These are phyloP conservation scores for Populus simonii DNA, from an alignment of 345 rosid species.

Conservation along the genomic window DNA sequence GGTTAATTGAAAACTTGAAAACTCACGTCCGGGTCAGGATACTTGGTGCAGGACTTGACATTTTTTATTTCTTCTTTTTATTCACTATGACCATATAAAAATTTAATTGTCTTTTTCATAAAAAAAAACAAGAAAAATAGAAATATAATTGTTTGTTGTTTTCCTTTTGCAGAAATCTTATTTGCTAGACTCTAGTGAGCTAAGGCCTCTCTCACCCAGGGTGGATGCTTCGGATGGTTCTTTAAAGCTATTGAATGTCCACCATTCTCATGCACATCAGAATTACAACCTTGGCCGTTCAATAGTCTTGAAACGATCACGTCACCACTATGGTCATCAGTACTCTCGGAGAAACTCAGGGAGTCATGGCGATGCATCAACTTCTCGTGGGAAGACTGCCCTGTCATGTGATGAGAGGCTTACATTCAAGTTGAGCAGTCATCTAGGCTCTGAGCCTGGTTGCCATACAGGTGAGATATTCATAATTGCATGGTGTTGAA, in stretches of 20 bases:
- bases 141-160: neutral
- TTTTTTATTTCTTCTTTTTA: neutral
- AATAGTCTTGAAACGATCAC: conserved; percentile 55
- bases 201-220: conserved; percentile 28
- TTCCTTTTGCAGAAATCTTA: conserved; percentile 33
- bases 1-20: neutral
- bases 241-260: conserved; percentile 31
- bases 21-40: neutral
- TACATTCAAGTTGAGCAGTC: conserved; percentile 38
- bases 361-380: conserved; percentile 37
- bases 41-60: neutral
- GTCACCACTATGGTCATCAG: conserved; percentile 53
- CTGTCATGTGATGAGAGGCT: conserved; percentile 35
- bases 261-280: conserved; percentile 33
- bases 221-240: conserved; percentile 35
- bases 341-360: conserved; percentile 47
- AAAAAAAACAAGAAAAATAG: neutral
- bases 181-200: conserved; percentile 28
- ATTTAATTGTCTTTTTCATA: neutral
- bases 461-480: conserved; percentile 32
- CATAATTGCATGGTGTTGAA: neutral
- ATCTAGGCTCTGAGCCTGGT: conserved; percentile 28
- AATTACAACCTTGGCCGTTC: conserved; percentile 45
- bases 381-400: conserved; percentile 44
- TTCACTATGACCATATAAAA: neutral